Evolutionary conservation across 2,329 filamentous ascomycete species (phyloP), one percentile per base, ranked within the genome.

Genomic region (Phyllosticta citrichinensis): DNA sequence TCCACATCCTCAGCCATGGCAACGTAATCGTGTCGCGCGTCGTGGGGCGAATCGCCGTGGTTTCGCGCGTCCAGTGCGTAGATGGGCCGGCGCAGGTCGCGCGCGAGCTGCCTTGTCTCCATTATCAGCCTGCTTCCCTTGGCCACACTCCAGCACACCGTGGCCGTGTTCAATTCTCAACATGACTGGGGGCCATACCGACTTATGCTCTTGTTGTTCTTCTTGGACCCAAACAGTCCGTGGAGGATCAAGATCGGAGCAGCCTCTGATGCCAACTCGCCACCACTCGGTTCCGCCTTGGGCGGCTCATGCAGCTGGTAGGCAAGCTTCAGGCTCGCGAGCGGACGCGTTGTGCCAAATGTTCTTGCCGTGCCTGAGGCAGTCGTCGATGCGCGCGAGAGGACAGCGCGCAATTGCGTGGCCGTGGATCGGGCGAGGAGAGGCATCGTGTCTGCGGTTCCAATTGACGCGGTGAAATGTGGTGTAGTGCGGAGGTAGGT

Each of bases 181-280:
- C 17, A 3, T 19, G n/a, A 19, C 3, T 40, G 30, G 55, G 17
- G 11, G 30, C 12, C 87, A 73, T 79, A 96, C 93, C 91, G 96
- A 87, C 91, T 95, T 64, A 97, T 94, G 69, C 83, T 89, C 73
- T 92, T 81, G 72, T 97, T 96, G 73, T 97, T 97, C 78, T 90
- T 91, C 78, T 95, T 96, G 47, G 90, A 96, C 20, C 93, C 93
- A 70, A 97, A 97, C 11, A 97, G 80, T 1, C 94, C 93, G 72
- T 97, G 93, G 69, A 97, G 84, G 66, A 97, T 88, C 64, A 97
- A 76, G 65, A 97, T 90, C 1, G 92, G 89, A 58, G 78, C 76
- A 61, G 75, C 71, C 20, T 53, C 52, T 27, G 65, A 67, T 10
- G 59, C 62, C 57, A 61, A 65, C 55, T 66, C 66, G 53, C 50